Evolutionary conservation across 2,329 filamentous ascomycete species (phyloP).

Genomic region (Aspergillus thermomutatus): DNA sequence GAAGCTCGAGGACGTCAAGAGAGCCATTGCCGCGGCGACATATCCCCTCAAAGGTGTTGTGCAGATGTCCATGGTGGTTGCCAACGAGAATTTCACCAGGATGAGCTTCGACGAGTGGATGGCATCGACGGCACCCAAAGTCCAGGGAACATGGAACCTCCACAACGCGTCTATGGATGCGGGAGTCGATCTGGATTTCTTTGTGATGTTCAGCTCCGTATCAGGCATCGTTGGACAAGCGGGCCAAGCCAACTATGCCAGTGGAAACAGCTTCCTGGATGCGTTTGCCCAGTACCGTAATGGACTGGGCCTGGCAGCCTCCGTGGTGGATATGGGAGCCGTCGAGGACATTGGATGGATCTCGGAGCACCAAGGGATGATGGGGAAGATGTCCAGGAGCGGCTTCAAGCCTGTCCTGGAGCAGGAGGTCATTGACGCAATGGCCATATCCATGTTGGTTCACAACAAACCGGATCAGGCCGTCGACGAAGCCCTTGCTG

Average conservation of each 20-base stretch:
- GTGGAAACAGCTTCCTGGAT: slow-evolving; percentile 37
- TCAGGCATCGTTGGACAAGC: slow-evolving; percentile 28
- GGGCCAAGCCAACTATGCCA: slow-evolving; percentile 35
- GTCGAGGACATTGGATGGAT: slow-evolving; percentile 12
- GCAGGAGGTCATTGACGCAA: background rate
- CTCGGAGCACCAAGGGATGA: background rate
- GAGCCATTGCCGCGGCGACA: background rate
- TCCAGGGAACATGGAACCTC: slow-evolving; percentile 25
- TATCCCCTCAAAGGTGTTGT: slow-evolving; percentile 13
- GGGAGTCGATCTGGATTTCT: slow-evolving; percentile 38
- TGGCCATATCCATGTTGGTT: background rate
- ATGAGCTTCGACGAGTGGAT: slow-evolving; percentile 32
- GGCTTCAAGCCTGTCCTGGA: background rate
- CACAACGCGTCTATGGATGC: slow-evolving; percentile 10
- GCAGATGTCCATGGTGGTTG: slow-evolving; percentile 12
- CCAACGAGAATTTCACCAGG: slow-evolving; percentile 11
- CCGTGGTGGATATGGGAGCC: slow-evolving; percentile 11
- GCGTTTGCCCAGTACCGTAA: slow-evolving; percentile 19
- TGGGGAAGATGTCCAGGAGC: background rate
- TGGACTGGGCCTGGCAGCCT: slow-evolving; percentile 9
- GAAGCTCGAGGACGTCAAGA: slow-evolving; percentile 2
- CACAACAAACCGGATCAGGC: background rate
- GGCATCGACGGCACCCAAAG: slow-evolving; percentile 29
- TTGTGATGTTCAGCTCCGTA: slow-evolving; percentile 38
- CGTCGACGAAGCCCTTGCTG: background rate